phyloP scores from a whole-genome alignment of 2,329 filamentous ascomycete genomes.

The Aspergillus fischeri region DNA sequence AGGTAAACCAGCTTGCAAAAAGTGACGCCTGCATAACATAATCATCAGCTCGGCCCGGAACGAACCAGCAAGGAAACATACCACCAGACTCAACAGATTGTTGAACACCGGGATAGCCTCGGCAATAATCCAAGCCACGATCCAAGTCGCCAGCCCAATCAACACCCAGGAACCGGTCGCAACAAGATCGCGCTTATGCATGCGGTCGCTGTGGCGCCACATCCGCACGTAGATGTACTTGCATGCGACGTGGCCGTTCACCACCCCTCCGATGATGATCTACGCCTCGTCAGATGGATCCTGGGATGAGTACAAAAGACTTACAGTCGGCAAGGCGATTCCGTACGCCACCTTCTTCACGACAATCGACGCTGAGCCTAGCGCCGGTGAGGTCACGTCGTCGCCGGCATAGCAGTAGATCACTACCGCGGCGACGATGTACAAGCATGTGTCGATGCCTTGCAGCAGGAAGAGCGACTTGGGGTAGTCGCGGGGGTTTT shows the following conservation, averaged over 20 bases:
- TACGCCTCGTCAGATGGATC: constrained; percentile 2
- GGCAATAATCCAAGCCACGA: constrained; percentile 62
- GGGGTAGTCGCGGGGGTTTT: constrained; percentile 54
- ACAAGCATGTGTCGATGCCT: constrained; percentile 54
- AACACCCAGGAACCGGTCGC: constrained; percentile 55
- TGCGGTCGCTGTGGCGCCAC: constrained; percentile 55
- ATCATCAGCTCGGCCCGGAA: not conserved
- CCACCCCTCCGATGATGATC: constrained; percentile 65
- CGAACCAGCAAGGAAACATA: constrained; percentile 4
- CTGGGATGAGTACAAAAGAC: not conserved
- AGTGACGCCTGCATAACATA: constrained; percentile 40
- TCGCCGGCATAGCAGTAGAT: constrained; percentile 64
- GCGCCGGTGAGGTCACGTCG: constrained; percentile 59
- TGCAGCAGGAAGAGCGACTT: constrained; percentile 60
- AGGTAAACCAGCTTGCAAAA: constrained; percentile 64
- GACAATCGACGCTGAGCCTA: constrained; percentile 54
- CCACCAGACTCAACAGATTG: constrained; percentile 57
- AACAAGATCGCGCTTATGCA: constrained; percentile 43
- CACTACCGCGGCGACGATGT: constrained; percentile 60
- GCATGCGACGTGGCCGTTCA: constrained; percentile 61
- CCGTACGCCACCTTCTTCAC: constrained; percentile 63
- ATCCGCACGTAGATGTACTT: constrained; percentile 64
- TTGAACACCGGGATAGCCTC: constrained; percentile 67
- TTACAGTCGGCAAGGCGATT: constrained; percentile 58
- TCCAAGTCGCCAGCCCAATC: constrained; percentile 53